Conservation (phyloP, 2,329 filamentous ascomycete species). For the Botryotinia convoluta region DNA sequence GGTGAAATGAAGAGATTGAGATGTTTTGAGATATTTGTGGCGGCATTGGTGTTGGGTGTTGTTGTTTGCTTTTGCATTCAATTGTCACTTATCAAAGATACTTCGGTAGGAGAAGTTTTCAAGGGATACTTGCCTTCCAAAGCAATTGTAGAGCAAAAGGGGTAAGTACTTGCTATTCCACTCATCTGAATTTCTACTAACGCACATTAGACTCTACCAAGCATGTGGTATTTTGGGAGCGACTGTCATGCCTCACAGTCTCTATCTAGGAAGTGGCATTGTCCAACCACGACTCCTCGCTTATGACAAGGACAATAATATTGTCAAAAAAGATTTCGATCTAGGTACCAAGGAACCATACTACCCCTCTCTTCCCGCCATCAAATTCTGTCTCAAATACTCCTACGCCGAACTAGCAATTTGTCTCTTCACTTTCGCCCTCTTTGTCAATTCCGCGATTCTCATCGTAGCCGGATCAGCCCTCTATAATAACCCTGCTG, state of each 20-base stretch:
- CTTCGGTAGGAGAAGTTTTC: constrained; percentile 58
- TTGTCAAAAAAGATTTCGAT: constrained; percentile 34
- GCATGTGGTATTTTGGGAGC: constrained; percentile 75
- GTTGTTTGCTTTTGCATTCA: constrained; percentile 70
- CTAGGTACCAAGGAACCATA: constrained; percentile 54
- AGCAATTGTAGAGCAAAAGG: constrained; percentile 56
- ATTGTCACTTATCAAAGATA: constrained; percentile 58
- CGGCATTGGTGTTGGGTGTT: constrained; percentile 62
- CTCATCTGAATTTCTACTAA: constrained; percentile 24
- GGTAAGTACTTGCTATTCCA: constrained; percentile 37
- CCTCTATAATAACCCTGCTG: constrained; percentile 58
- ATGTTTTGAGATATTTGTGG: constrained; percentile 64
- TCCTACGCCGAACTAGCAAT: constrained; percentile 68
- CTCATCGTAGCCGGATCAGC: constrained; percentile 78
- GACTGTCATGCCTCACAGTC: constrained; percentile 69
- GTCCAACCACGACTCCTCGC: constrained; percentile 64
- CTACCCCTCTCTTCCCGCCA: constrained; percentile 68
- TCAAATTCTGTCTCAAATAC: constrained; percentile 70
- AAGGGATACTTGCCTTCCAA: constrained; percentile 62
- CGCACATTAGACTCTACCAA: constrained; percentile 54
- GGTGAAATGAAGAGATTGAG: constrained; percentile 57
- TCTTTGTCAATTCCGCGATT: constrained; percentile 82
- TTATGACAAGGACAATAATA: constrained; percentile 60
- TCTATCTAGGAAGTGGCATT: constrained; percentile 68
- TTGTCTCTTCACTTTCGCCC: constrained; percentile 76